Evolutionary conservation across 352 stramenopile species (phyloP).

Genomic region (Phytophthora cryptogea): DNA sequence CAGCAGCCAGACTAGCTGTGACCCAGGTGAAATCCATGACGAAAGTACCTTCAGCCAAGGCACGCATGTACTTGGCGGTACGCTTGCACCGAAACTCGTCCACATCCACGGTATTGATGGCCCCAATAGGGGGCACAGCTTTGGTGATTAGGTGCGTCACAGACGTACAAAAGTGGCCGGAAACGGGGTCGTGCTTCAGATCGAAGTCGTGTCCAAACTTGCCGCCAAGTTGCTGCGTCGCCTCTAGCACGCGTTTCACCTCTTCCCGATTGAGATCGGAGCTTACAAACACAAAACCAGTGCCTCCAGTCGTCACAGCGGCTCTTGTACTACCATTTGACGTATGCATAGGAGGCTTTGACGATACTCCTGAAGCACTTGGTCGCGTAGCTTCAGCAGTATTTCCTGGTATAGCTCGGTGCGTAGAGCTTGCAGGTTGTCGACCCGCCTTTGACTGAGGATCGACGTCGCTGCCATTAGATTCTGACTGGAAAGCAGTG

Average conservation of each 20-base stretch:
- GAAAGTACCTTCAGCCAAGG: conserved; percentile 69
- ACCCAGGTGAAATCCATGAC: conserved; percentile 85
- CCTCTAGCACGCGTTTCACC: conserved; percentile 54
- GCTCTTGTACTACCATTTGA: conserved; percentile 11
- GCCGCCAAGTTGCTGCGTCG: conserved; percentile 63
- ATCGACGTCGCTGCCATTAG: conserved; percentile 6
- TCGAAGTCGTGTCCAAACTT: conserved; percentile 81
- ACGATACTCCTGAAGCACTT: conserved; percentile 6
- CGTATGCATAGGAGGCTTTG: conserved; percentile 24
- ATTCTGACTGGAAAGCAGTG: conserved; percentile 44
- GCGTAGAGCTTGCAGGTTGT: conserved; percentile 5
- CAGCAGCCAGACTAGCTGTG: conserved; percentile 58
- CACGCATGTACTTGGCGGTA: conserved; percentile 88
- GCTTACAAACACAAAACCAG: conserved; percentile 58
- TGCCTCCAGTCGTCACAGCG: conserved; percentile 1
- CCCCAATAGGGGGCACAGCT: conserved; percentile 36
- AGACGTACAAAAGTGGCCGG: conserved; percentile 49
- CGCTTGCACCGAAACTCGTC: conserved; percentile 68
- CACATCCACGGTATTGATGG: not conserved
- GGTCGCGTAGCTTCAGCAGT: conserved; percentile 5
- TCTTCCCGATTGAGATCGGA: conserved; percentile 65
- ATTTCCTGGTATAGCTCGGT: conserved; percentile 1
- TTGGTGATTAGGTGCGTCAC: conserved; percentile 85
- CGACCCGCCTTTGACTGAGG: conserved; percentile 14
- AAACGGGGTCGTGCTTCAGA: conserved; percentile 49